These are phyloP conservation scores for Cordyceps fumosorosea DNA, from an alignment of 2,329 filamentous ascomycete species.

Conservation along the genomic window DNA sequence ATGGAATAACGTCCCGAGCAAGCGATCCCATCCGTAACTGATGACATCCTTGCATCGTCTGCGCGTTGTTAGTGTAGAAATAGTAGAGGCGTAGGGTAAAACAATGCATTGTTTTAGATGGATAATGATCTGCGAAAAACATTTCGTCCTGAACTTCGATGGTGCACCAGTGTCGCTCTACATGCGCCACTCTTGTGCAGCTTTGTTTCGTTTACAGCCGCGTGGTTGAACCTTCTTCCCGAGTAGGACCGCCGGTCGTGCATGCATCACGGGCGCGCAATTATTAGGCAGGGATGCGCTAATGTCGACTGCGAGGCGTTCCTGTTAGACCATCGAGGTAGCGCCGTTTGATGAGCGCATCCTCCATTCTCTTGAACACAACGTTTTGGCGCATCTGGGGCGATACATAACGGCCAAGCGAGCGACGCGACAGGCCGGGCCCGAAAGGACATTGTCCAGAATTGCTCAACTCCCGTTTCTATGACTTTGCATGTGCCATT, in stretches of 20 bases:
- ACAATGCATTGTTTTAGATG: slow-evolving; percentile 3
- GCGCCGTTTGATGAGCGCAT: neutral
- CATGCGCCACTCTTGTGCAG: neutral
- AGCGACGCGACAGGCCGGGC: neutral
- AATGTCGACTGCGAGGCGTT: neutral
- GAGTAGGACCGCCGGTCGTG: neutral
- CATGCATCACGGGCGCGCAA: neutral
- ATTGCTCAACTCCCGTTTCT: neutral
- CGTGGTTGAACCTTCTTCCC: neutral
- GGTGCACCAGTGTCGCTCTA: neutral
- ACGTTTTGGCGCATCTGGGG: neutral
- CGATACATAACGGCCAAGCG: neutral
- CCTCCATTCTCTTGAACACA: neutral
- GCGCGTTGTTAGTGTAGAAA: neutral
- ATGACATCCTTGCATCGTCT: neutral
- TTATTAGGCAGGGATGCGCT: neutral
- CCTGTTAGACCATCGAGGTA: neutral
- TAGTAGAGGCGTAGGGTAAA: neutral
- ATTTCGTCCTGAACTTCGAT: neutral
- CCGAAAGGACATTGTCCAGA: neutral
- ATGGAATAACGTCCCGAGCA: neutral
- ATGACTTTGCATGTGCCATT: neutral
- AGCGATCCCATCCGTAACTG: neutral
- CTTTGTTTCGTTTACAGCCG: slow-evolving; percentile 1
- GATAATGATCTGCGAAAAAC: neutral